These are phyloP conservation scores for Sodiomyces alkalinus DNA, from an alignment of 2,329 filamentous ascomycete species.

Conservation along the genomic window DNA sequence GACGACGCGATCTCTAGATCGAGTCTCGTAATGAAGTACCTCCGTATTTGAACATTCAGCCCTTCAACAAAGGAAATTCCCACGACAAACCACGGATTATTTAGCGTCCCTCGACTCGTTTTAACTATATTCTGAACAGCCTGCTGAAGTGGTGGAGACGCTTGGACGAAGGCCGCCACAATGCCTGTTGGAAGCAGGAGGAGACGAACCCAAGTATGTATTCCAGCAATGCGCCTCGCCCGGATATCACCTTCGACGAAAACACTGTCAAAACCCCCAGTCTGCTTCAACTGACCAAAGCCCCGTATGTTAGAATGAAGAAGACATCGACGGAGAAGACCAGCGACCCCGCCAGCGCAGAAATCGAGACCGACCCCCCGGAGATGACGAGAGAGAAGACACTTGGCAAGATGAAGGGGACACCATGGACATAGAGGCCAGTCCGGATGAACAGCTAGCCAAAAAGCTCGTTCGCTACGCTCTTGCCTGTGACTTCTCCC, in stretches of 20 bases:
- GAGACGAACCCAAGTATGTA: conserved; percentile 16
- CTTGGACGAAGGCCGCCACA: neutral
- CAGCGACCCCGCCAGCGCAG: conserved; percentile 16
- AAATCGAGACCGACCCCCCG: conserved; percentile 15
- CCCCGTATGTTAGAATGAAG: conserved; percentile 9
- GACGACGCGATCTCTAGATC: too few species aligned
- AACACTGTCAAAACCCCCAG: too few species aligned
- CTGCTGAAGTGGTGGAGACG: too few species aligned
- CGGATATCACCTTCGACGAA: too few species aligned
- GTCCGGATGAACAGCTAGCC: conserved; percentile 34
- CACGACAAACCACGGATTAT: too few species aligned
- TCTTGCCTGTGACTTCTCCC: conserved; percentile 48
- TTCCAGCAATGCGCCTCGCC: conserved; percentile 1
- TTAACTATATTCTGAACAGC: too few species aligned
- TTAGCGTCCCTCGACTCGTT: too few species aligned
- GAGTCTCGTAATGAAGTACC: too few species aligned
- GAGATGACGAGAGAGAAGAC: conserved; percentile 17
- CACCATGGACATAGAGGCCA: conserved; percentile 17
- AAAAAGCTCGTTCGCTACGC: conserved; percentile 57
- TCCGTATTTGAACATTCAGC: too few species aligned
- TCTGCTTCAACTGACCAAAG: neutral
- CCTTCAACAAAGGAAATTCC: too few species aligned
- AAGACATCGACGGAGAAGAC: conserved; percentile 18
- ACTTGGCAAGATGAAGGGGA: conserved; percentile 25
- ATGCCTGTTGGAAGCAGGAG: conserved; percentile 19